Evolutionary conservation across 2,329 filamentous ascomycete species (phyloP).

Genomic region (Colletotrichum lupini): DNA sequence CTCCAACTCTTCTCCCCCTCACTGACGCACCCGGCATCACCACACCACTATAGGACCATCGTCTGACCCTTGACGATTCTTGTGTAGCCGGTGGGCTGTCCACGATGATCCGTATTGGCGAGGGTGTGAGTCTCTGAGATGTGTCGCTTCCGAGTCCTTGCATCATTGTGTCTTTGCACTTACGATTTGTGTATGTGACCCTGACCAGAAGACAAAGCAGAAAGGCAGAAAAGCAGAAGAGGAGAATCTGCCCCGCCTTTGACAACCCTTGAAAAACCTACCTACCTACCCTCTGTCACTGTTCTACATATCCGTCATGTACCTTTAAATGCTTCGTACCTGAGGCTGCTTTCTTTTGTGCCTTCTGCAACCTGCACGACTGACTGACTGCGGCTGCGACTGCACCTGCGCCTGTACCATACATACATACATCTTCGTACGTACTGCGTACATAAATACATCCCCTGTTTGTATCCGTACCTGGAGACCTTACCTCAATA

Average conservation of each 20-base stretch:
- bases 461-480: not conserved
- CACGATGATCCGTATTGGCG: not conserved
- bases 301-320: too few relatives aligned
- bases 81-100: not conserved
- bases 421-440: too few relatives aligned
- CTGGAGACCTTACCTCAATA: not conserved
- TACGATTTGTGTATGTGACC: too few relatives aligned
- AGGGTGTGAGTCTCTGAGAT: not conserved
- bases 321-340: not conserved
- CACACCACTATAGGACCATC: conserved; percentile 22
- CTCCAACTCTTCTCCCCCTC: not conserved
- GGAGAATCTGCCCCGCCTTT: not conserved
- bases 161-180: conserved; percentile 6
- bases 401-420: not conserved
- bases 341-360: not conserved
- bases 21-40: conserved; percentile 9
- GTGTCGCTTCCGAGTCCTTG: conserved; percentile 12
- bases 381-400: not conserved
- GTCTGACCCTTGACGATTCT: not conserved
- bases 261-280: not conserved
- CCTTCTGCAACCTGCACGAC: not conserved
- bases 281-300: not conserved
- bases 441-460: not conserved
- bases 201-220: conserved; percentile 5
- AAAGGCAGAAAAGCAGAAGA: conserved; percentile 4